Conservation (phyloP, 257 asterid species). For the Perilla frutescens region DNA sequence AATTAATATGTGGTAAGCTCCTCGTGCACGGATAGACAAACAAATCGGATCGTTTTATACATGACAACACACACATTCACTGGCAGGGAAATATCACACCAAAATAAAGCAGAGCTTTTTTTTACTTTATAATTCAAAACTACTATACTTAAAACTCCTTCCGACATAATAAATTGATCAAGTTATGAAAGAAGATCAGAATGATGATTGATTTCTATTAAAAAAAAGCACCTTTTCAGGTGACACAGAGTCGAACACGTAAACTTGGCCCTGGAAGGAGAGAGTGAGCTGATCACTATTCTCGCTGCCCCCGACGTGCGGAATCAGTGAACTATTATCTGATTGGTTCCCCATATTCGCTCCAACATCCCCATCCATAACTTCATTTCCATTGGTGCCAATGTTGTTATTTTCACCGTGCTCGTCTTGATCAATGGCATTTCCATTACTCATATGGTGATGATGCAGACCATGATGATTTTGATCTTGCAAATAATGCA, state of each 20-base stretch:
- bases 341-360: conserved; percentile 51
- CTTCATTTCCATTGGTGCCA: conserved; percentile 48
- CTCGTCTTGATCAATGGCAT: conserved; percentile 53
- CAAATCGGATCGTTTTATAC: not conserved
- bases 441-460: conserved; percentile 49
- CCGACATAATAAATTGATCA: conserved; percentile 7
- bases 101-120: not conserved
- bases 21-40: not conserved
- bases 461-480: conserved; percentile 57
- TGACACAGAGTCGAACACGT: conserved; percentile 73
- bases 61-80: not conserved
- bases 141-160: not conserved
- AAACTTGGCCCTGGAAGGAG: conserved; percentile 79
- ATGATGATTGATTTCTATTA: not conserved
- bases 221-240: conserved; percentile 60
- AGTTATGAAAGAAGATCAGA: not conserved
- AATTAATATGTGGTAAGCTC: conserved; percentile 3
- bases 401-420: conserved; percentile 50
- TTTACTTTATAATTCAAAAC: not conserved
- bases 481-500: conserved; percentile 66
- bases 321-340: conserved; percentile 48
- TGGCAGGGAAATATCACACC: not conserved
- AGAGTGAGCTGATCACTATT: conserved; percentile 66
- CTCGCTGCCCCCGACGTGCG: conserved; percentile 44
- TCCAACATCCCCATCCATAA: conserved; percentile 58